Base-by-base conservation (phyloP, 1,284 basidiomycete genomes). In the Melampsora larici-populina region DNA sequence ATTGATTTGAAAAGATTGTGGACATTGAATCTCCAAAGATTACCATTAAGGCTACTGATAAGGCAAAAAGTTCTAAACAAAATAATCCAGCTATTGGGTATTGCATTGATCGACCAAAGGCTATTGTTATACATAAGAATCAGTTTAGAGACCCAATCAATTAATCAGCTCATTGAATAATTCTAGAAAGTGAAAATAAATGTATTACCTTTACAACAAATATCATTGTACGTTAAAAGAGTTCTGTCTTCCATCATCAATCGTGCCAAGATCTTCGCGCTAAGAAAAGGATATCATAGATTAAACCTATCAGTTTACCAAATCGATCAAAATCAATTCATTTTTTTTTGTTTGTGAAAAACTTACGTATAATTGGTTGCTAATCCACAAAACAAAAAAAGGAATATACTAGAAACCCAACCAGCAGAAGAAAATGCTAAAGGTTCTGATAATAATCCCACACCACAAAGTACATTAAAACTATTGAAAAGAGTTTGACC, bases 1-100 rank as follows among this genome's bases (percentile, higher is more conserved):
- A 65, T 7, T 65, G 21, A 9, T 21, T n/a, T 26, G 72, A 62
- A 64, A 74, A 74, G 11, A 74, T 74, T 15, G 64, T 74, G 29
- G 72, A 60, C 48, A 74, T 31, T 26, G 72, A 66, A 31, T 74
- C 72, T 26, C 72, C 72, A 24, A 74, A 74, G 0, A 74, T 74
- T 26, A 74, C 72, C 63, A 74, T 74, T 33, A 74, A 40, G 36
- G 72, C 72, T 15, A 74, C 72, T n/a, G 72, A 74, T 7, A 74
- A 48, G 9, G 72, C 36, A 66, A 74, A 74, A 6, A 74, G 48
- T 64, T 74, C 72, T 26, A 74, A 49, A 33, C 72, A 74, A 33
- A 74, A 74, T 2, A 74, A 64, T 13, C 63, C 72, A 21, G 72
- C 72, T 33, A 74, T 74, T 0, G 72, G 72, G 58, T 74, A 74